These are phyloP conservation scores for Elaeis guineensis DNA, from an alignment of 176 grass and related monocot species.

Conservation along the genomic window DNA sequence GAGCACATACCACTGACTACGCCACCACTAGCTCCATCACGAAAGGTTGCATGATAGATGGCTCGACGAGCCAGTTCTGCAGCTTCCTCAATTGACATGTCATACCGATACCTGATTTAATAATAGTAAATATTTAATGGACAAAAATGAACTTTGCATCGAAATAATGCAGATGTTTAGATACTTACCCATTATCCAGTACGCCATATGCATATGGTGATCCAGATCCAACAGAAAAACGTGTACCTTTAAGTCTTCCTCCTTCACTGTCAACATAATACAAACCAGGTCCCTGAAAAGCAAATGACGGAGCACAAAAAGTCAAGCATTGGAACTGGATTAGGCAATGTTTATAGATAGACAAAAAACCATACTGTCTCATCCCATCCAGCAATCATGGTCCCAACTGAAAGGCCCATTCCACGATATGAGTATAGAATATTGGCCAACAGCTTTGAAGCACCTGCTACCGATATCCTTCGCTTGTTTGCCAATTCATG, in stretches of 20 bases:
- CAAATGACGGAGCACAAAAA: no score
- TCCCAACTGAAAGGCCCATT: constrained; percentile 87
- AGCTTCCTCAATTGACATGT: constrained; percentile 81
- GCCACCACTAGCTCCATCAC: constrained; percentile 92
- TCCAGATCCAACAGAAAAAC: constrained; percentile 94
- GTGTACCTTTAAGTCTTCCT: constrained; percentile 66
- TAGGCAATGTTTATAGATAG: no score
- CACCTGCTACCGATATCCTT: constrained; percentile 76
- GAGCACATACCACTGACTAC: constrained; percentile 68
- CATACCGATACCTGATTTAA: constrained; percentile 55
- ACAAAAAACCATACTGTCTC: constrained; percentile 42
- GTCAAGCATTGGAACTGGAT: no score
- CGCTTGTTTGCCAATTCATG: constrained; percentile 95
- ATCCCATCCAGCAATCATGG: constrained; percentile 99
- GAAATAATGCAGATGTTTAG: neutral
- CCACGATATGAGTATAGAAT: constrained; percentile 81
- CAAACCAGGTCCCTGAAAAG: constrained; percentile 67
- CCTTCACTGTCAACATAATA: constrained; percentile 99
- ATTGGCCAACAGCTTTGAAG: constrained; percentile 82
- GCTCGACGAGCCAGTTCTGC: constrained; percentile 63
- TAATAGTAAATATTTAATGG: constrained; percentile 11
- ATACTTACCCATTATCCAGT: constrained; percentile 63
- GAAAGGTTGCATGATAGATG: constrained; percentile 86
- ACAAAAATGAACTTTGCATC: neutral
- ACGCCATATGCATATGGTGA: constrained; percentile 90